phyloP scores from a whole-genome alignment of 164 flowering plant genomes.

The Nelumbo lutea region DNA sequence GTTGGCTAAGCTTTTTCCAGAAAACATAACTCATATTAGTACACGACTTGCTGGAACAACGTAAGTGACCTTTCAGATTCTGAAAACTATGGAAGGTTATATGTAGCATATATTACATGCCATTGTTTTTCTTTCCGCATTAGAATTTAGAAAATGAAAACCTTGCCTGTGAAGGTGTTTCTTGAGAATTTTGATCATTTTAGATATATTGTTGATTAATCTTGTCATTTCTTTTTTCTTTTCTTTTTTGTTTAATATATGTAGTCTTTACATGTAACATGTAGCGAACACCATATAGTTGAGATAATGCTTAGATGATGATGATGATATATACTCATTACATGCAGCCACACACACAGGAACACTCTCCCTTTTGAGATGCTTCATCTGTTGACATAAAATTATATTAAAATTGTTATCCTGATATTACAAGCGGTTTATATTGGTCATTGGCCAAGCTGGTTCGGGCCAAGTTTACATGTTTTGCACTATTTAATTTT shows the following conservation, averaged over 20 bases:
- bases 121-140: not conserved
- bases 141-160: not conserved
- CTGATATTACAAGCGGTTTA: not conserved
- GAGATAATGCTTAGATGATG: too few species aligned
- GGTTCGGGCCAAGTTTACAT: not conserved
- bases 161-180: not conserved
- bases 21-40: slow-evolving; percentile 87
- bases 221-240: too few species aligned
- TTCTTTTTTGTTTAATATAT: too few species aligned
- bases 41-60: slow-evolving; percentile 90
- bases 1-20: slow-evolving; percentile 91
- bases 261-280: not conserved
- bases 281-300: not conserved
- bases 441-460: not conserved
- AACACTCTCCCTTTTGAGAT: not conserved
- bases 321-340: too few species aligned
- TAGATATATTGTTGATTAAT: not conserved
- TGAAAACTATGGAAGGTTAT: not conserved
- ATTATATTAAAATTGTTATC: not conserved
- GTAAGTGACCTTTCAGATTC: slow-evolving; percentile 36
- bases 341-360: not conserved
- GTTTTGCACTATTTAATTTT: not conserved
- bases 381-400: not conserved
- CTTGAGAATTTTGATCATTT: not conserved
- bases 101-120: slow-evolving; percentile 1